These are phyloP conservation scores for Whalleya microplaca DNA, from an alignment of 2,329 filamentous ascomycete genomes.

Conservation along the genomic window DNA sequence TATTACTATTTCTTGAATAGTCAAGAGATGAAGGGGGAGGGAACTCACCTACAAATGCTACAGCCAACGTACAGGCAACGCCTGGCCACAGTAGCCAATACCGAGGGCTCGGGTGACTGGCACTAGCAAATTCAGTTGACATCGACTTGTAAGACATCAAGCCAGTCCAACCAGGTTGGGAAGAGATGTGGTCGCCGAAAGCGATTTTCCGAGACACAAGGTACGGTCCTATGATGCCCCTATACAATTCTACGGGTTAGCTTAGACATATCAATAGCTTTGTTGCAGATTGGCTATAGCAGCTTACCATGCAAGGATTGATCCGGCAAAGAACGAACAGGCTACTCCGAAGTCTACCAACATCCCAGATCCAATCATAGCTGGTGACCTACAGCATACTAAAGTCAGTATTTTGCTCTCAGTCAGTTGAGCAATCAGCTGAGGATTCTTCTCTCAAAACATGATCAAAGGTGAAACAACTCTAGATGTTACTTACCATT, in stretches of 20 bases:
- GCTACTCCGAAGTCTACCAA: conserved; percentile 54
- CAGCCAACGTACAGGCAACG: conserved; percentile 5
- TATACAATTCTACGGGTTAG: background rate
- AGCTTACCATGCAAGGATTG: conserved; percentile 47
- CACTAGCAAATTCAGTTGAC: background rate
- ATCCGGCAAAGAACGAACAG: conserved; percentile 53
- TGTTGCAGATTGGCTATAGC: background rate
- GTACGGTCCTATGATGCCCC: conserved; percentile 48
- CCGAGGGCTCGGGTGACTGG: conserved; percentile 9
- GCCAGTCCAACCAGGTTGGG: background rate
- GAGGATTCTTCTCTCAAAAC: no score
- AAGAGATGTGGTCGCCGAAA: conserved; percentile 39
- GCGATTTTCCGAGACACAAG: conserved; percentile 47
- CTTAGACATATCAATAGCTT: background rate
- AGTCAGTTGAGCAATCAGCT: no score
- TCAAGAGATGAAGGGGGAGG: background rate
- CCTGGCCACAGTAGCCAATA: conserved; percentile 21
- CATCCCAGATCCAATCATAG: conserved; percentile 55
- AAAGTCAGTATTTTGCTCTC: no score
- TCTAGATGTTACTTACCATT: conserved; percentile 35
- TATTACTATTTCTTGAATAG: background rate
- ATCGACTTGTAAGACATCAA: conserved; percentile 7
- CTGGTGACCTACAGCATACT: conserved; percentile 42
- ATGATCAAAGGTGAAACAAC: no score
- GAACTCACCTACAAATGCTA: conserved; percentile 9